Percentiles rank a stretch among this genome's conserved stretches.
Evolutionary conservation across 2,329 filamentous ascomycete genomes (phyloP).

Genomic region (Xylariaceae sp.): DNA sequence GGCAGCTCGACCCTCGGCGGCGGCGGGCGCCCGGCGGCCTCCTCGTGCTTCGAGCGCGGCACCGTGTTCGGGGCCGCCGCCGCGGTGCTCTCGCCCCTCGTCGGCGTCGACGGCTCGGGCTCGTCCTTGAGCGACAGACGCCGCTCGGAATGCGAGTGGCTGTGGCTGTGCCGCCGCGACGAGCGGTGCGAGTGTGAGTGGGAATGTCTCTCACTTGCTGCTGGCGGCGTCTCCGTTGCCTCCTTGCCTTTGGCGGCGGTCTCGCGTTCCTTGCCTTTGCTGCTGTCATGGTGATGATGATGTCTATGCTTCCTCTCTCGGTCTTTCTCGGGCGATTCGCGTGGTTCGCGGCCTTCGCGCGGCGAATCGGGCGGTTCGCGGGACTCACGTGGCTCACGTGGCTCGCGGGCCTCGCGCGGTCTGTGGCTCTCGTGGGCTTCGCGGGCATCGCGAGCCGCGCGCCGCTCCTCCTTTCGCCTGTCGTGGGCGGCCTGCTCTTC

Average conservation of each 20-base stretch:
- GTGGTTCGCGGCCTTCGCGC: no score
- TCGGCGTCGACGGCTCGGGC: conserved; percentile 24
- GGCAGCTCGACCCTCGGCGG: conserved; percentile 20
- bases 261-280: conserved; percentile 24
- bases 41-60: conserved; percentile 9
- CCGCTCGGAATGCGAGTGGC: conserved; percentile 28
- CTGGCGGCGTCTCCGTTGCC: conserved; percentile 5
- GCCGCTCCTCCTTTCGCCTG: conserved; percentile 40
- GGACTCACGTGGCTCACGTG: conserved; percentile 8
- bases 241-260: conserved; percentile 29
- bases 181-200: conserved; percentile 32
- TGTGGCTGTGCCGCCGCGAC: conserved; percentile 36
- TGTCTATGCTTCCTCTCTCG: no score
- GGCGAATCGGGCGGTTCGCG: no score
- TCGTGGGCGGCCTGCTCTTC: conserved; percentile 43
- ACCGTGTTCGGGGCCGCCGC: conserved; percentile 20
- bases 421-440: conserved; percentile 2
- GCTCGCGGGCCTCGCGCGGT: conserved; percentile 3
- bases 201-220: conserved; percentile 20
- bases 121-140: conserved; percentile 21
- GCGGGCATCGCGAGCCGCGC: conserved; percentile 22
- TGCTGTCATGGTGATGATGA: no score
- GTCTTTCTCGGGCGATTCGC: no score
- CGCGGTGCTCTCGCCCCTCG: conserved; percentile 35
- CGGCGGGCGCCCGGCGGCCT: conserved; percentile 5